Evolutionary conservation across 768 basidiomycete genomes (phyloP).

Genomic region (Rhodotorula babjevae): DNA sequence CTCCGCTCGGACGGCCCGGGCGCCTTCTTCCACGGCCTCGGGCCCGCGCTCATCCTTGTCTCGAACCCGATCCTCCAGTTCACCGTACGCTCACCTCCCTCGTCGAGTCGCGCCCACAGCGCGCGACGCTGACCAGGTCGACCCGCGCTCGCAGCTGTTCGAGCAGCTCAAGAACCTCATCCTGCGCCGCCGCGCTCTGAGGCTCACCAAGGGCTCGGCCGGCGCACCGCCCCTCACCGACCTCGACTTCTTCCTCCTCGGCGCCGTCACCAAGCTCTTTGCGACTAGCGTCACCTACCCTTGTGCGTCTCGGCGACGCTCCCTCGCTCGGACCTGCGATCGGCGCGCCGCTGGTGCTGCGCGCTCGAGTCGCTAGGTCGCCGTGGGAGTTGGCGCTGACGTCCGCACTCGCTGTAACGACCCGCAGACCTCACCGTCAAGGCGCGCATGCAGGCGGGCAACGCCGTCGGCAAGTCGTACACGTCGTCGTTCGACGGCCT

Average conservation of each 20-base stretch:
- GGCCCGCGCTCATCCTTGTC: constrained; percentile 87
- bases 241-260: constrained; percentile 89
- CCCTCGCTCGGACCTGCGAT: background rate
- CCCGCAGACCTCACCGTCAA: constrained; percentile 56
- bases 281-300: constrained; percentile 65
- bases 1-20: constrained; percentile 65
- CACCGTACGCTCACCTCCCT: background rate
- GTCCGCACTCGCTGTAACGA: no score
- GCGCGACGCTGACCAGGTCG: no score
- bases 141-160: constrained; percentile 73
- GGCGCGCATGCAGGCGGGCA: constrained; percentile 71
- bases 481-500: constrained; percentile 71
- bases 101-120: background rate
- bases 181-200: constrained; percentile 60
- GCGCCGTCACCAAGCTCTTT: constrained; percentile 81
- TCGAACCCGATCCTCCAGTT: constrained; percentile 83
- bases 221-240: constrained; percentile 59
- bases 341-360: background rate
- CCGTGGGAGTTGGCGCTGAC: no score
- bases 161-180: constrained; percentile 89
- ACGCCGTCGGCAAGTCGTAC: constrained; percentile 64
- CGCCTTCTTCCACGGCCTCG: constrained; percentile 90
- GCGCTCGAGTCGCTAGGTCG: background rate
- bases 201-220: constrained; percentile 51
- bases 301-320: constrained; percentile 50